A percentile compares a stretch with the other conserved stretches of the same genome.
Conservation (phyloP, 768 basidiomycete species). For the Mycena vulgaris region DNA sequence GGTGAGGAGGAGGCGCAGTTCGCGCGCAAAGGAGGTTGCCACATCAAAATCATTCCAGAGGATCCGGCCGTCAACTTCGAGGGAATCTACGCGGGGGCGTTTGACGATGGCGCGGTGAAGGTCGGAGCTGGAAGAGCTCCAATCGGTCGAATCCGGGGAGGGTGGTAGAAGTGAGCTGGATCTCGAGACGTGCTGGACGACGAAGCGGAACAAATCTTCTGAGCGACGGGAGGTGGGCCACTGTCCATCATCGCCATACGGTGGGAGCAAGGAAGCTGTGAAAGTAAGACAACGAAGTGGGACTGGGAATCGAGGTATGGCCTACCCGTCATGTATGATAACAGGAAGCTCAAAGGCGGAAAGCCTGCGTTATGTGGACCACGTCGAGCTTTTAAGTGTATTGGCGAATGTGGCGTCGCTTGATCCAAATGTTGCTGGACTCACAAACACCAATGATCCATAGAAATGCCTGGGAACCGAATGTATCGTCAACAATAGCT, state of each 20-base stretch:
- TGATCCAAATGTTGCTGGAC: too few species aligned
- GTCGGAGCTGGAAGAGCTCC: background rate
- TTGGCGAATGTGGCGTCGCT: too few species aligned
- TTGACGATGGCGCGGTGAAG: conserved; percentile 3
- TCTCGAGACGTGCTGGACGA: background rate
- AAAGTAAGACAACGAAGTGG: background rate
- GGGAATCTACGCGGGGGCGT: background rate
- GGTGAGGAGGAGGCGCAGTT: background rate
- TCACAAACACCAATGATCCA: too few species aligned
- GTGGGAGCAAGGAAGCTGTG: background rate
- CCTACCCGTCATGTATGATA: too few species aligned
- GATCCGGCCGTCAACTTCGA: background rate
- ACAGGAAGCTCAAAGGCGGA: too few species aligned
- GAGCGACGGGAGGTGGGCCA: background rate
- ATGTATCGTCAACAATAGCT: too few species aligned
- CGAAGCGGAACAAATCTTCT: conserved; percentile 10
- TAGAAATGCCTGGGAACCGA: too few species aligned
- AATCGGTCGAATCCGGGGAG: background rate
- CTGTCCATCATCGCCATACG: background rate
- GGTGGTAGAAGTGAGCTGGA: background rate
- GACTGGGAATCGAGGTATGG: background rate
- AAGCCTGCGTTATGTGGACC: too few species aligned
- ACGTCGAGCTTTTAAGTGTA: too few species aligned
- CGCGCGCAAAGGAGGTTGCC: background rate
- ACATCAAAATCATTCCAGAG: background rate